Evolutionary conservation across 2,329 filamentous ascomycete genomes (phyloP).

Genomic region (Tolypocladium nubicola): DNA sequence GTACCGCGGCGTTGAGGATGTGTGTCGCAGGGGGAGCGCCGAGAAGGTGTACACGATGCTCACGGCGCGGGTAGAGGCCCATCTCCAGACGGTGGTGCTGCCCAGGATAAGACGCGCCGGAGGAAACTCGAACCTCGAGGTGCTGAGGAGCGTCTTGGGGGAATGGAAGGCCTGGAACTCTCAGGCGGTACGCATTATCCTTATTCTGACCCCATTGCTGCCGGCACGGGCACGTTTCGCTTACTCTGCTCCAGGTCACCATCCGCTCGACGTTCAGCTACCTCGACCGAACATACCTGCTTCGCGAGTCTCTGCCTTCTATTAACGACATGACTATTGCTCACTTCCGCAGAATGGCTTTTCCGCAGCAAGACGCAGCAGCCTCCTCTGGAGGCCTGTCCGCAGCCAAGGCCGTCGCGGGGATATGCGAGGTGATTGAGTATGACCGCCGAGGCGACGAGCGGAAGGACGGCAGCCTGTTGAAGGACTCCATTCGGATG

Average conservation of each 20-base stretch:
- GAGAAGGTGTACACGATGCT: slow-evolving; percentile 57
- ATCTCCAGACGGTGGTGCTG: slow-evolving; percentile 54
- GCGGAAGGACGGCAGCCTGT: slow-evolving; percentile 51
- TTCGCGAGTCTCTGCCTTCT: slow-evolving; percentile 58
- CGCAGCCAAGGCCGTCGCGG: slow-evolving; percentile 22
- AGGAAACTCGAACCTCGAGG: slow-evolving; percentile 46
- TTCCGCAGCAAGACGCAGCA: slow-evolving; percentile 14
- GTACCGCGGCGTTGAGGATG: slow-evolving; percentile 83
- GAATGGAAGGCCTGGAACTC: slow-evolving; percentile 71
- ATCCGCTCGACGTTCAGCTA: slow-evolving; percentile 90
- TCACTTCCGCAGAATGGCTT: slow-evolving; percentile 58
- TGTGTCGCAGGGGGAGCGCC: slow-evolving; percentile 71
- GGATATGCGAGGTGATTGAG: slow-evolving; percentile 67
- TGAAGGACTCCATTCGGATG: slow-evolving; percentile 70
- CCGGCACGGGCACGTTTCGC: neutral
- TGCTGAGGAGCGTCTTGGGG: slow-evolving; percentile 43
- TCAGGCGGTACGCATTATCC: slow-evolving; percentile 50
- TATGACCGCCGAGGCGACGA: slow-evolving; percentile 52
- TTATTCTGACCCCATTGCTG: neutral
- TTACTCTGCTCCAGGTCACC: slow-evolving; percentile 40
- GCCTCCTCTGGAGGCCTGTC: slow-evolving; percentile 6
- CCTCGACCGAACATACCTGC: slow-evolving; percentile 78
- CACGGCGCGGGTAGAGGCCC: slow-evolving; percentile 51
- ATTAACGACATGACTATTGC: slow-evolving; percentile 73
- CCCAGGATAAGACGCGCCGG: slow-evolving; percentile 39